Base-by-base conservation (phyloP, 306 rosid species). In the Arachis stenosperma region DNA sequence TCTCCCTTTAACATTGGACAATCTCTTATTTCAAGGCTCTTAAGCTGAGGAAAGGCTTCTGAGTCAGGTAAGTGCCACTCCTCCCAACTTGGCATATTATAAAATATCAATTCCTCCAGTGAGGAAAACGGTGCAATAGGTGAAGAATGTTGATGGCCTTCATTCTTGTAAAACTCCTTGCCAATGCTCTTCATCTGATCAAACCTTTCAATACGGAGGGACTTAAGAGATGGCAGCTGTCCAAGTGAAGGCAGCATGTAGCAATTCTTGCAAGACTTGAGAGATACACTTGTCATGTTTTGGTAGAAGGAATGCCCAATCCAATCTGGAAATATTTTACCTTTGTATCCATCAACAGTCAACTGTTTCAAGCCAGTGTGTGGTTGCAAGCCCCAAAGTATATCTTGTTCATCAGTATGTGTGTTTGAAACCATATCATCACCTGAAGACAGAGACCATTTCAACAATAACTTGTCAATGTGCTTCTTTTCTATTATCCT, bases 171-270 rank as follows among this genome's bases (percentile, higher is more conserved):
- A 33, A 33, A 33, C 37, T 33, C 37, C 37, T 2, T 33, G 37
- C 37, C 37, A 33, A 33, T 4, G 4, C 37, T 33, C 2, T 33
- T 33, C 37, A 33, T 4, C 4, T 33, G 4, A 33, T 33, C 37
- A 54, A 69, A 2, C 3, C 0, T 6, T 5, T 2, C 6, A 54
- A 5, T 54, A 0, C 0, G 0, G 5, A 69, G 8, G 5, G 7
- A 5, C 50, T 15, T 39, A 48, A 69, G 74, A 69, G 17, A 40
- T 44, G 51, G 62, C 3, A 69, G 22, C 13, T 52, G 51, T 40
- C 74, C 74, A 54, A 69, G 74, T 39, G 74, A 30, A 17, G 76
- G 67, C 36, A 70, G 71, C 33, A 3, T 44, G 8, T 52, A 51
- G 14, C 76, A 77, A 9, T 53, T 62, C 0, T 5, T 43, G 52